Conservation (phyloP, 2,329 filamentous ascomycete genomes). For the Scedosporium minutisporum region DNA sequence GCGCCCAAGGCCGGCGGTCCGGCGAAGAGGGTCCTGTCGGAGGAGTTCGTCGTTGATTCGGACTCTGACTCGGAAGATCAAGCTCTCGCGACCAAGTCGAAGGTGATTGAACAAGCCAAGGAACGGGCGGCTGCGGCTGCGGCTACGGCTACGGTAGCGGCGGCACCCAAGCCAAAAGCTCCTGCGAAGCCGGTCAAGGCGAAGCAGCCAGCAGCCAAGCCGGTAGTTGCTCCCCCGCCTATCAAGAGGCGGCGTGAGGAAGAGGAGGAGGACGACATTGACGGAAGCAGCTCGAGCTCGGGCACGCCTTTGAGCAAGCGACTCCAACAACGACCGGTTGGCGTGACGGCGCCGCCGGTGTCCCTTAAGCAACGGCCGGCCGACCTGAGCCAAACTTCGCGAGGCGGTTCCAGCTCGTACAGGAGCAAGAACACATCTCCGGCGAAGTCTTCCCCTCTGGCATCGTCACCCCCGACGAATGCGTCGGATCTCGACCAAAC, state of each 20-base stretch:
- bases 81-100: conserved; percentile 23
- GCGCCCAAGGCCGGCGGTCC: conserved; percentile 12
- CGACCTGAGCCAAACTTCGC: conserved; percentile 38
- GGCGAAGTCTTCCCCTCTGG: conserved; percentile 53
- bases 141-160: conserved; percentile 2
- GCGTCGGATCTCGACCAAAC: conserved; percentile 49
- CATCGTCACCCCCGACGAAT: conserved; percentile 57
- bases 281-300: conserved; percentile 50
- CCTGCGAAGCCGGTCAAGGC: conserved; percentile 10
- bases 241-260: conserved; percentile 44
- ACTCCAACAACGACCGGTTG: conserved; percentile 38
- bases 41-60: conserved; percentile 47
- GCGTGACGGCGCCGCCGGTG: conserved; percentile 7
- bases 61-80: conserved; percentile 46
- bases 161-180: conserved; percentile 3
- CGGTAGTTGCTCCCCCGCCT: conserved; percentile 15
- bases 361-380: conserved; percentile 35
- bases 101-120: conserved; percentile 10
- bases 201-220: conserved; percentile 14
- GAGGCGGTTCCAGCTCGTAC: conserved; percentile 21
- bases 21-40: conserved; percentile 31
- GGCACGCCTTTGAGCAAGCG: conserved; percentile 48
- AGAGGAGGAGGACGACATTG: conserved; percentile 38
- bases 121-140: background rate
- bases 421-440: conserved; percentile 46